Evolutionary conservation across 2,329 filamentous ascomycete genomes (phyloP).

Genomic region (Fusarium illudens): DNA sequence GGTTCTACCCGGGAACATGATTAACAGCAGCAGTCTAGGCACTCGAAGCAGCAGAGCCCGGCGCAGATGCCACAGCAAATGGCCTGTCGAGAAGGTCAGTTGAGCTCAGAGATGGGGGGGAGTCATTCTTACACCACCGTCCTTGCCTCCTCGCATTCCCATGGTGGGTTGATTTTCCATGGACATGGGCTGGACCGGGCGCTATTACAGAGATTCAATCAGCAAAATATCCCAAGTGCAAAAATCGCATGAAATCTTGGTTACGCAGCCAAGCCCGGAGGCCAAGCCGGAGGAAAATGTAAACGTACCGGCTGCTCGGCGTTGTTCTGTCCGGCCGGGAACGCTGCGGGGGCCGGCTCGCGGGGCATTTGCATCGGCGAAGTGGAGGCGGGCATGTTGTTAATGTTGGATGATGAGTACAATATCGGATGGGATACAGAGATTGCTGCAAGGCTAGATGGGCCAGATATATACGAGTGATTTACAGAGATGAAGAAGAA

Average conservation of each 20-base stretch:
- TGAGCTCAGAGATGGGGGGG: not conserved
- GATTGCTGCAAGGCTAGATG: not conserved
- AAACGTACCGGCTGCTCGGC: constrained; percentile 49
- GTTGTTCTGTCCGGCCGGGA: constrained; percentile 40
- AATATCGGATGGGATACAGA: not conserved
- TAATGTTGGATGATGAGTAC: not conserved
- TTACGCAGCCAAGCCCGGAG: not conserved
- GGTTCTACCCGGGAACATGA: constrained; percentile 7
- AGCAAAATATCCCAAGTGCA: not conserved
- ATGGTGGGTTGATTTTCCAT: constrained; percentile 39
- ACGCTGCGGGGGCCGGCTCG: constrained; percentile 45
- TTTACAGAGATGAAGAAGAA: constrained; percentile 10
- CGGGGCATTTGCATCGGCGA: constrained; percentile 44
- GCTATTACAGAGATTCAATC: constrained; percentile 30
- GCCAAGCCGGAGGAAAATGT: constrained; percentile 8
- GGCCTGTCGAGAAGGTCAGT: constrained; percentile 41
- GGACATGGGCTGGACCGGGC: constrained; percentile 48
- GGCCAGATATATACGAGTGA: not conserved
- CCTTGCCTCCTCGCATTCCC: constrained; percentile 48
- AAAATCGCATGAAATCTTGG: not conserved
- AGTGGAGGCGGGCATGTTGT: constrained; percentile 32
- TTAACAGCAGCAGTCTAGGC: constrained; percentile 45
- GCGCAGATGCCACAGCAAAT: constrained; percentile 53
- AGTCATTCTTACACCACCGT: constrained; percentile 46
- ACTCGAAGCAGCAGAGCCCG: constrained; percentile 52